Base-by-base conservation (phyloP, 2,329 filamentous ascomycete species). In the Fusarium algeriense region DNA sequence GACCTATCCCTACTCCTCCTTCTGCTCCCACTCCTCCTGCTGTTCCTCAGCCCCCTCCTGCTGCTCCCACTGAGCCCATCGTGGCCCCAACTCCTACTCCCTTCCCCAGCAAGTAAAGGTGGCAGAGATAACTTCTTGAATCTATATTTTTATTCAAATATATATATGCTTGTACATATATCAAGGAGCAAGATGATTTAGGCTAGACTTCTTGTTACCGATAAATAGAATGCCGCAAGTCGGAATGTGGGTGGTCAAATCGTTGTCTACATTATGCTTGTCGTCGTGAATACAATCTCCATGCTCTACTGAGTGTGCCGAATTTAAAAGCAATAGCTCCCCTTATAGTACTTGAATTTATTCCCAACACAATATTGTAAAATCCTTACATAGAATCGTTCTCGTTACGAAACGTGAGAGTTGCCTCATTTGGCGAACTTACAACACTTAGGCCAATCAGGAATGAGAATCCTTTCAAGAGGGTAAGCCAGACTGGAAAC, bases 401-500 rank as follows among this genome's bases (percentile, higher is more conserved):
- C 14, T 26, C 17, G 12, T n/a, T 20, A 20, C 41, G 10, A 23
- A 32, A 54, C 14, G 30, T 35, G 23, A 30, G 34, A 41, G 34
- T 71, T 73, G 37, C 71, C 67, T 48, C 12, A 67, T 73, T 71
- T 35, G 71, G 71, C 56, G 40, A 34, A 23, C 35, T 44, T 43
- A 15, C 17, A 43, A 17, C 11, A n/a, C 17, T 35, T 26, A 34
- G 53, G 12, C 71, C 70, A 73, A 73, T 73, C 55, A 69, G 62
- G 19, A 44, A 20, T 5, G 20, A 41, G 46, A n/a, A 15, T 11
- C 9, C 11, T 14, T 28, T 26, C 28, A 15, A 19, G 28, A 30
- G 50, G 38, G 49, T 56, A 56, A 56, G 57, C 38, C 43, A 14
- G 12, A 23, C 23, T 19, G 23, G 37, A 19, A 9, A 46, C 28